Evolutionary conservation across 2,329 filamentous ascomycete species (phyloP), one percentile per base, ranked within the genome.

Genomic region (Microdochium bolleyi): DNA sequence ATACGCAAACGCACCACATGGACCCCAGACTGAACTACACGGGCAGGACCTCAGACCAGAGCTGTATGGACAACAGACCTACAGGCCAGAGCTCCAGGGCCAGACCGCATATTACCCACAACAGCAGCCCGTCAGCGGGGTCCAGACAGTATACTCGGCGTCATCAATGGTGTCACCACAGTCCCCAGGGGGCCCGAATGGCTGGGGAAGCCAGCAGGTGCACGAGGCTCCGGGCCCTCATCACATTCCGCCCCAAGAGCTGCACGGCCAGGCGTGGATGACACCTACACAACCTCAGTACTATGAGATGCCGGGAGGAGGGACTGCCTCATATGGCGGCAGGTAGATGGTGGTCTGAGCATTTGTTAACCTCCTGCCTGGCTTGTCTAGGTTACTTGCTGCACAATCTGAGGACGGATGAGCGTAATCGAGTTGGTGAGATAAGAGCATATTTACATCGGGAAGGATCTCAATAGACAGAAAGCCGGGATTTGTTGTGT

Each of bases 291-390:
- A 21, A 5, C 41, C 41, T 24, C 52, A 55, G 22, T 55, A 56
- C 10, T 57, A 65, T 25, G 63, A 65, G 51, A 62, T 63, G 59
- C 61, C 64, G 49, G 59, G 54, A 2, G 54, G 55, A 10, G 34
- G 44, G 24, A 24, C 11, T 32, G 41, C 38, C 13, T 21, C 41
- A 13, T 46, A 46, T 8, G 41, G 37, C n/a, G 41, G 37, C n/a
- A 27, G 50, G n/a, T 51, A 30, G 13, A 16, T 24, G n/a, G 44
- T 19, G 50, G 22, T n/a, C 27, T 38, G 22, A 21, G 3, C 21
- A 9, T 11, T 5, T 11, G 27, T 30, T 11, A 11, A 5, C 11
- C 5, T 5, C 11, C 27, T 30, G 27, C 5, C 27, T 5, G 27
- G 11, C 27, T 30, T 30, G 27, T 5, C n/a, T n/a, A n/a, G n/a